Percentiles rank a stretch among this genome's conserved stretches.
Evolutionary conservation across 768 basidiomycete genomes (phyloP).

Genomic region (Solioccasus polychromus): DNA sequence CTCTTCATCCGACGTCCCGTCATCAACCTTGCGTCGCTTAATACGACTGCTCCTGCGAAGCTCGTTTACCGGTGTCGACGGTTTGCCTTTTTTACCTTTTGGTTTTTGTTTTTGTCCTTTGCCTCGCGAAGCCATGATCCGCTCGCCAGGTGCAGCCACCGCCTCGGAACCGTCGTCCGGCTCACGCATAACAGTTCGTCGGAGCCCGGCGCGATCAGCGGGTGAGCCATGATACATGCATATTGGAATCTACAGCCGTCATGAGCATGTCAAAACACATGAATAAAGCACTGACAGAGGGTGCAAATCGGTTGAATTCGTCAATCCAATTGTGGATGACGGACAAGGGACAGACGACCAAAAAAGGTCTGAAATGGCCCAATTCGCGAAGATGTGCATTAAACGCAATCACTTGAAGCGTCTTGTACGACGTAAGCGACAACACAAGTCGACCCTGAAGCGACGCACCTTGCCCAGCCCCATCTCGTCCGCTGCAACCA

Average conservation of each 20-base stretch:
- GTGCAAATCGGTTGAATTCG: slow-evolving; percentile 84
- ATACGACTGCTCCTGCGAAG: slow-evolving; percentile 5
- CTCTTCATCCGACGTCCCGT: slow-evolving; percentile 10
- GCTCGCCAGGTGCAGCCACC: slow-evolving; percentile 20
- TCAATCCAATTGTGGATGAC: slow-evolving; percentile 90
- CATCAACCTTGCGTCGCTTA: slow-evolving; percentile 24
- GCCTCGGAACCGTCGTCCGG: slow-evolving; percentile 26
- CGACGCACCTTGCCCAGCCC: slow-evolving; percentile 74
- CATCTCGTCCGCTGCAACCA: slow-evolving; percentile 85
- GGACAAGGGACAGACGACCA: slow-evolving; percentile 90
- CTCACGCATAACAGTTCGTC: slow-evolving; percentile 55
- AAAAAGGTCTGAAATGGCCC: slow-evolving; percentile 68
- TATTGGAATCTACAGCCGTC: slow-evolving; percentile 62
- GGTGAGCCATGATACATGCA: slow-evolving; percentile 90
- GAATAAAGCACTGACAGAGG: slow-evolving; percentile 47
- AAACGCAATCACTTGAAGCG: slow-evolving; percentile 93
- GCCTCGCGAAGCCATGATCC: slow-evolving; percentile 22
- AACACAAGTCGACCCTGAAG: not conserved
- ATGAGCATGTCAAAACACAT: not conserved
- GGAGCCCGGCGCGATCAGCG: slow-evolving; percentile 74
- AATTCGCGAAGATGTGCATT: slow-evolving; percentile 83
- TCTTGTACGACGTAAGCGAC: slow-evolving; percentile 43
- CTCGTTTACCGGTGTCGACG: slow-evolving; percentile 10
- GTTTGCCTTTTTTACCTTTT: slow-evolving; percentile 14
- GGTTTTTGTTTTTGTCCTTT: slow-evolving; percentile 16